A percentile compares a stretch with the other conserved stretches of the same genome.
phyloP scores from a whole-genome alignment of 495 filamentous ascomycete species.

The Bathelium albidoporum region DNA sequence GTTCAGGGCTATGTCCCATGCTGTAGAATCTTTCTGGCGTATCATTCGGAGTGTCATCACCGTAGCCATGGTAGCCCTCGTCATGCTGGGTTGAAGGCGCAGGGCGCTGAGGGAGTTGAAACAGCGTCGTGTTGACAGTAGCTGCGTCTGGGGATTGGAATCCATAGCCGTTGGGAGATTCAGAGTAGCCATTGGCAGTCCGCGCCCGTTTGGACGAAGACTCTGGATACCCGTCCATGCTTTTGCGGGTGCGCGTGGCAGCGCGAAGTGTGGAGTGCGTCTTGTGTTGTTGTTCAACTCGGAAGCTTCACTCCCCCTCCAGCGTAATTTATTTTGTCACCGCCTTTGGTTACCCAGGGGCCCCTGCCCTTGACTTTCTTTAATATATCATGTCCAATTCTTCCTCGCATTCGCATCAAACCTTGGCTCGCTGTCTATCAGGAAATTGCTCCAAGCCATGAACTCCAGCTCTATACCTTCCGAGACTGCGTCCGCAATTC shows the following conservation, averaged over 20 bases:
- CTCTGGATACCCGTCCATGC: slow-evolving; percentile 1
- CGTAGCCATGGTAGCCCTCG: neutral
- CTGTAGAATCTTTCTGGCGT: neutral
- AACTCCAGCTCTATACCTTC: neutral
- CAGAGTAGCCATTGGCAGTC: slow-evolving; percentile 2
- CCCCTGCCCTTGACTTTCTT: neutral
- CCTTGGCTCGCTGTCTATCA: neutral
- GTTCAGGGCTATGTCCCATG: neutral
- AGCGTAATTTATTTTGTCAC: neutral
- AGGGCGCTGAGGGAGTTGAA: slow-evolving; percentile 1
- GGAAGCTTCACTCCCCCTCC: neutral
- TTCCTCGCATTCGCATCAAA: neutral
- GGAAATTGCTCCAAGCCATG: neutral
- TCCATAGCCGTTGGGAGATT: neutral
- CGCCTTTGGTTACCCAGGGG: neutral
- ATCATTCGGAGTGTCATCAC: neutral
- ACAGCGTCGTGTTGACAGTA: neutral
- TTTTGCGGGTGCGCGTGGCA: neutral
- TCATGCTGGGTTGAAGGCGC: neutral
- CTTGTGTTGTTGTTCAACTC: neutral
- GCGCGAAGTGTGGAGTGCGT: no score
- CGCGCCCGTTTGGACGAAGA: neutral
- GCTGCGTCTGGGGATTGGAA: neutral
- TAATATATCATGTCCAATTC: neutral
- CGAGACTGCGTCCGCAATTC: slow-evolving; percentile 31